These are phyloP conservation scores for Sclerospora graminicola DNA, from an alignment of 352 stramenopile genomes.

Conservation along the genomic window DNA sequence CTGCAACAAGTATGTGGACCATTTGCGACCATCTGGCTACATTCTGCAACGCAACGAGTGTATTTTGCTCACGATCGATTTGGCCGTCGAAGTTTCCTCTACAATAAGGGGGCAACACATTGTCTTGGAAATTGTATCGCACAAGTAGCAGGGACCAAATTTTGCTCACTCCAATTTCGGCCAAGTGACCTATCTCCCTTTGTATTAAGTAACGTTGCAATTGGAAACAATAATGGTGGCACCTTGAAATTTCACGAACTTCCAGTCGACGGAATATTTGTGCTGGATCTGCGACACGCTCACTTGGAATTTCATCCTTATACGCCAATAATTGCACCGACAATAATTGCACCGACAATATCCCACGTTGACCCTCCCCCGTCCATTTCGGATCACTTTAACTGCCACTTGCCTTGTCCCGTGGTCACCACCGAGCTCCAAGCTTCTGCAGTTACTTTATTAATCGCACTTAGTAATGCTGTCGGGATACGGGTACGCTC, in stretches of 20 bases:
- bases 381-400: constrained; percentile 22
- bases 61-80: constrained; percentile 89
- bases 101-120: constrained; percentile 19
- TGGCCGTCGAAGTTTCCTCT: constrained; percentile 85
- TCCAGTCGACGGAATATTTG: constrained; percentile 58
- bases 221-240: constrained; percentile 13
- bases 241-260: constrained; percentile 50
- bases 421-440: constrained; percentile 7
- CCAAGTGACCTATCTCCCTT: constrained; percentile 16
- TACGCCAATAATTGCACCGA: constrained; percentile 4
- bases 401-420: constrained; percentile 10
- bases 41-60: constrained; percentile 42
- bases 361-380: neutral
- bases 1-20: constrained; percentile 48
- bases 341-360: neutral
- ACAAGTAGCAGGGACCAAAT: constrained; percentile 7
- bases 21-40: constrained; percentile 82
- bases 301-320: constrained; percentile 34
- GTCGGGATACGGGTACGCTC: constrained; percentile 75
- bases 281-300: constrained; percentile 33
- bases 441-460: constrained; percentile 28
- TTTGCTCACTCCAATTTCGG: constrained; percentile 2
- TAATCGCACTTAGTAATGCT: constrained; percentile 63
- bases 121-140: constrained; percentile 12
- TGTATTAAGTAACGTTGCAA: constrained; percentile 39